Base-by-base conservation (phyloP, 1,284 basidiomycete genomes). In the Exobasidium cylindrosporum region DNA sequence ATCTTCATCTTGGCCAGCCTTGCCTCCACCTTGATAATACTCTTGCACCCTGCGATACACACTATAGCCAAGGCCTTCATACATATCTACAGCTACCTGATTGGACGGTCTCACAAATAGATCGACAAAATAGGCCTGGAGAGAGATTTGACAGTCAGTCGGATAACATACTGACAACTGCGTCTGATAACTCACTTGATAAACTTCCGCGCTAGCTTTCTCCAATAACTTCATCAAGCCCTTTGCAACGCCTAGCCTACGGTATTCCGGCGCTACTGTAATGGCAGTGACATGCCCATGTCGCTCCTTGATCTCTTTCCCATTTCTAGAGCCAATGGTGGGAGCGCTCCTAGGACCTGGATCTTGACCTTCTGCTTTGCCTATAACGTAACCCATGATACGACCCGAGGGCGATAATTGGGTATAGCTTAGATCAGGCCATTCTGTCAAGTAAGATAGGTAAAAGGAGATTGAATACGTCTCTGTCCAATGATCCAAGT, bases 401-500 rank as follows among this genome's bases (percentile, higher is more conserved):
- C 55, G 40, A 30, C 54, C 35, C 5, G 14, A 21, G n/a, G 40
- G 28, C 11, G 53, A 26, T 70, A 89, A 86, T 80, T 91, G 87
- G 1, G 87, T 86, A 66, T 86, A 88, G 77, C 90, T 92, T 29
- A 95, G 83, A 79, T 95, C 92, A 3, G 91, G 91, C 92, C 92
- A 95, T 60, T 89, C 85, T 5, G 89, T 85, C 60, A 95, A 86
- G 77, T 95, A 95, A 77, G 82, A 86, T 47, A 95, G 82, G 80
- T 95, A 95, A 81, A 94, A 95, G 29, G 84, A 85, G 72, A 90
- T 87, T 52, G 87, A 87, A 79, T 92, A 95, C 21, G 92, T 95
- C 82, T 95, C 92, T 52, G 92, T 95, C 90, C 90, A 95, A 58
- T 92, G 84, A 80, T 95, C 92, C 74, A 94, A 82, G 79, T 95